Base-by-base conservation (phyloP, 1,284 basidiomycete genomes). In the Ganoderma lingzhi region DNA sequence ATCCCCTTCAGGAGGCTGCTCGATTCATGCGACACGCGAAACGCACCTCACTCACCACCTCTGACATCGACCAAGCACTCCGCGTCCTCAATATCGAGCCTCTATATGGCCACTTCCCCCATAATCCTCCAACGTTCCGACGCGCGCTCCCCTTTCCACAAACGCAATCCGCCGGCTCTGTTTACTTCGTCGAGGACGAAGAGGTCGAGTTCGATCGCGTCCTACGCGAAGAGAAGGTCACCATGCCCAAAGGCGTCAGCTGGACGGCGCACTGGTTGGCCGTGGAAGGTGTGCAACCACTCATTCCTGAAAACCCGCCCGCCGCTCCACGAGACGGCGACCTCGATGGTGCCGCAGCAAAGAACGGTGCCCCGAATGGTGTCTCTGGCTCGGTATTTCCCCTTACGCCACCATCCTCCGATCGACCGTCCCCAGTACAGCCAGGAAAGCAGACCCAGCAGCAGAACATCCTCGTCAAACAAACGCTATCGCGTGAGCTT, bases 201-300 rank as follows among this genome's bases (percentile, higher is more conserved):
- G 97, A 99, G 81, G 94, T 99, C 69, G 97, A 99, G 82, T 96
- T 99, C 77, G 95, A 97, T 77, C 93, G 91, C 63, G 90, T 96
- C 9, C 82, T 97, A 41, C 89, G 93, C 64, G 93, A 94, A 76
- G 93, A 95, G 78, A 92, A 95, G 78, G 90, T 95, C 39, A 85
- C 88, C 0, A 80, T 95, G 14, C 93, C 94, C 0, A 90, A 91
- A 74, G 92, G 91, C 48, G 89, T 93, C 63, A 89, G 85, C 71
- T 96, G 93, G 90, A 91, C 90, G 32, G 96, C 96, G 4, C 97
- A 99, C 79, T 99, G 97, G 98, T 87, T 99, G 30, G 97, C 97
- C 0, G 96, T 99, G 32, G 97, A 99, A 78, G 97, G 98, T 45
- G 94, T 99, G 3, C 97, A 99, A 78, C 97, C 98, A 0, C 89